Percentiles rank a stretch among this genome's conserved stretches.
Conservation (phyloP, 2,329 filamentous ascomycete genomes). For the Neonectria hederae region DNA sequence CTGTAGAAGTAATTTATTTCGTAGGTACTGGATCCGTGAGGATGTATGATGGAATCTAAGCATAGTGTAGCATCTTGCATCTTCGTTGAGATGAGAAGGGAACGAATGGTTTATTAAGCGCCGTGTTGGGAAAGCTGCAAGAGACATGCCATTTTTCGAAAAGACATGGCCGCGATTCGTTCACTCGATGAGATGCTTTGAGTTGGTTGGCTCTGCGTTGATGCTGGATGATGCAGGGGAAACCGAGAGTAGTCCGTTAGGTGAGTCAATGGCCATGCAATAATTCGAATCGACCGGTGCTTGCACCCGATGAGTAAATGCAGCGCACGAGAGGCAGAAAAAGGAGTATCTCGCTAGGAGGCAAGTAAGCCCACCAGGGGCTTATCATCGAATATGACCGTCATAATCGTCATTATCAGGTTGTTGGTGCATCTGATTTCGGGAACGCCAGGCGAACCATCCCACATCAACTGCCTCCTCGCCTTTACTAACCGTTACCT, state of each 20-base stretch:
- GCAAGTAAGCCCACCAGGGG: neutral
- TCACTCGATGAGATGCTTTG: neutral
- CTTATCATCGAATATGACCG: neutral
- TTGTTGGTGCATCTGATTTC: neutral
- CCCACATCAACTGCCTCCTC: neutral
- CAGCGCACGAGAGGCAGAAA: neutral
- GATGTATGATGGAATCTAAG: neutral
- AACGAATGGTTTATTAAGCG: neutral
- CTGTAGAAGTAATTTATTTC: neutral
- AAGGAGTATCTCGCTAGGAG: neutral
- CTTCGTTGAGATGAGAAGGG: neutral
- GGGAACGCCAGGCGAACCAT: neutral
- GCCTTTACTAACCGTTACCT: neutral
- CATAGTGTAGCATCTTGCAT: neutral
- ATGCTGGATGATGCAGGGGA: conserved; percentile 12
- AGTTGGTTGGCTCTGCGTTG: conserved; percentile 13
- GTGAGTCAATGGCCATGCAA: neutral
- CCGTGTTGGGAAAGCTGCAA: neutral
- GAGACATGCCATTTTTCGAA: neutral
- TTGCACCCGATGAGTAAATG: neutral
- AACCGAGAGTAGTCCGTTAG: neutral
- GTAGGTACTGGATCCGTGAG: neutral
- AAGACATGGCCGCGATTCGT: no score
- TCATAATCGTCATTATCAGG: conserved; percentile 13
- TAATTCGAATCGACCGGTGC: neutral